phyloP scores from a whole-genome alignment of 768 basidiomycete species.

The Lactarius akahatsu region DNA sequence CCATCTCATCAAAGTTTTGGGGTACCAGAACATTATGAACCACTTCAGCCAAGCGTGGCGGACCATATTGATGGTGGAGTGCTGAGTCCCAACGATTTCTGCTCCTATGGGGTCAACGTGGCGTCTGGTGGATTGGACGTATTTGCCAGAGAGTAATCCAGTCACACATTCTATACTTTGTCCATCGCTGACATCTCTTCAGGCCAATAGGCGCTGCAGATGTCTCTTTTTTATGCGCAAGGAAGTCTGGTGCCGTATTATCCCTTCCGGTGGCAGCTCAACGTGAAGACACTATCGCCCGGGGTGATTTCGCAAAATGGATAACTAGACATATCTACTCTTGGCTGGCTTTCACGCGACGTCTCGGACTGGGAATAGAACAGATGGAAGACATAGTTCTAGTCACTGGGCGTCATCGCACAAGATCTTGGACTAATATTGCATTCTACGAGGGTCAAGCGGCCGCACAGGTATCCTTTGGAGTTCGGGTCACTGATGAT shows the following conservation, averaged over 20 bases:
- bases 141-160: neutral
- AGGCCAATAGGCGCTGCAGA: neutral
- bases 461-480: neutral
- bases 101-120: neutral
- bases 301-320: neutral
- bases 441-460: neutral
- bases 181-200: neutral
- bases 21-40: neutral
- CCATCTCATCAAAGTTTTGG: neutral
- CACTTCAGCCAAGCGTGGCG: neutral
- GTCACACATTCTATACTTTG: neutral
- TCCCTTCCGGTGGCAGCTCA: neutral
- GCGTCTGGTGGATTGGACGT: neutral
- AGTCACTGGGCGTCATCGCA: neutral
- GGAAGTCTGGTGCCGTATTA: neutral
- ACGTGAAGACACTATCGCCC: neutral
- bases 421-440: neutral
- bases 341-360: neutral
- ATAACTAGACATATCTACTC: neutral
- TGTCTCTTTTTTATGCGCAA: neutral
- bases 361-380: neutral
- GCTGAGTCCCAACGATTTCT: neutral
- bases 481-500: neutral
- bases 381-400: neutral
- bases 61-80: neutral